A percentile compares a stretch with the other conserved stretches of the same genome.
Evolutionary conservation across 2,329 filamentous ascomycete species (phyloP).

Genomic region (Scedosporium boydii): DNA sequence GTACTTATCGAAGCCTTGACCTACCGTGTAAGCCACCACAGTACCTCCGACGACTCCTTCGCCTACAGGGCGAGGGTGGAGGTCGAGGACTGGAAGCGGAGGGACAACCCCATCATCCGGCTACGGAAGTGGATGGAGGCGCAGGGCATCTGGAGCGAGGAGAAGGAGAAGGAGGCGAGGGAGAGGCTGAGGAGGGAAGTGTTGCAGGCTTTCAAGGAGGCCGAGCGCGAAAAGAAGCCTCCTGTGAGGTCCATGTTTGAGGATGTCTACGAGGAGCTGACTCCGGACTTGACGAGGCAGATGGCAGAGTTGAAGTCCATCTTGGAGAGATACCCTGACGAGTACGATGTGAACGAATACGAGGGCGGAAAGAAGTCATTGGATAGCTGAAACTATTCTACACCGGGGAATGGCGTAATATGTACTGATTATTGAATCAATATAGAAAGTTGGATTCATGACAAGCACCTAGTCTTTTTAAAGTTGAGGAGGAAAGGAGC

Average conservation of each 20-base stretch:
- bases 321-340: constrained; percentile 75
- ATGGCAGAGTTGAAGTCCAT: constrained; percentile 63
- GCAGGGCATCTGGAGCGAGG: constrained; percentile 74
- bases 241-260: constrained; percentile 65
- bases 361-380: constrained; percentile 55
- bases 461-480: neutral
- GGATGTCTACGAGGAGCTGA: constrained; percentile 83
- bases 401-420: neutral
- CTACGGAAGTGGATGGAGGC: constrained; percentile 86
- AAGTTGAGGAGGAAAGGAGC: too few species aligned
- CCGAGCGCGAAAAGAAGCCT: constrained; percentile 73
- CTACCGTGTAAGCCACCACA: constrained; percentile 96
- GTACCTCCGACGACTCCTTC: constrained; percentile 92
- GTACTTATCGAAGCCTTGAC: constrained; percentile 93
- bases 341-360: constrained; percentile 75
- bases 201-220: constrained; percentile 73
- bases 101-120: constrained; percentile 81
- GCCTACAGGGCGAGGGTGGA: constrained; percentile 90
- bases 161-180: constrained; percentile 64
- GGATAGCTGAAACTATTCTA: neutral
- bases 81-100: constrained; percentile 88
- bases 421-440: neutral
- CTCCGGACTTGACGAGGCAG: constrained; percentile 67
- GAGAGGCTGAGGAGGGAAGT: constrained; percentile 62
- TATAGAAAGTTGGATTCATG: neutral